Percentiles rank a stretch among this genome's conserved stretches.
These are phyloP conservation scores for Atkinsonella hypoxylon DNA, from an alignment of 2,329 filamentous ascomycete genomes.

Conservation along the genomic window DNA sequence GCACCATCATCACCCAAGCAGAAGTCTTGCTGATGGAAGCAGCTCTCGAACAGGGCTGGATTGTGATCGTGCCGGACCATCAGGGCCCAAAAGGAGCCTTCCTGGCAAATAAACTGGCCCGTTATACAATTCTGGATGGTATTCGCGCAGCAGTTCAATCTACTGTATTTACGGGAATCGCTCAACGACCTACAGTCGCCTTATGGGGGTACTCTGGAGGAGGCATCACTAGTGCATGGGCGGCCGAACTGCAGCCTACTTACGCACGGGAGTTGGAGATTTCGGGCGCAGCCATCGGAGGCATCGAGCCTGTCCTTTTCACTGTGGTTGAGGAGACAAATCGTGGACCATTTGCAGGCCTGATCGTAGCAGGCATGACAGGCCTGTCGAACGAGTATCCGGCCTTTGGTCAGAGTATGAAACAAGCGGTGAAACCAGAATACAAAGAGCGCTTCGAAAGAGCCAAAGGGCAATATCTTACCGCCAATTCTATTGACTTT, in stretches of 20 bases:
- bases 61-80: conserved; percentile 35
- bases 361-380: conserved; percentile 12
- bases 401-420: conserved; percentile 7
- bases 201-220: conserved; percentile 30
- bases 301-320: conserved; percentile 12
- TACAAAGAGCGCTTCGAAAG: conserved; percentile 17
- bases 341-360: conserved; percentile 8
- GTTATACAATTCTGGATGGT: conserved; percentile 30
- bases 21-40: conserved; percentile 14
- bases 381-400: conserved; percentile 15
- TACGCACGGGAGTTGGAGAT: conserved; percentile 16
- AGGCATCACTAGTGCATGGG: conserved; percentile 12
- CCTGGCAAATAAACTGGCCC: conserved; percentile 26
- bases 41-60: conserved; percentile 30
- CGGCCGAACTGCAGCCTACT: conserved; percentile 14
- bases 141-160: conserved; percentile 27
- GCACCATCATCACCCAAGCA: conserved; percentile 17
- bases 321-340: conserved; percentile 11
- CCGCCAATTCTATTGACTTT: conserved; percentile 16
- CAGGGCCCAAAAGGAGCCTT: conserved; percentile 32
- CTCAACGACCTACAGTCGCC: conserved; percentile 20
- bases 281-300: conserved; percentile 15
- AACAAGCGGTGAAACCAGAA: conserved; percentile 11
- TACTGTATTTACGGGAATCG: conserved; percentile 17
- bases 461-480: conserved; percentile 15